Conservation (phyloP, 148 eudicot species). For the Arbutus unedo region DNA sequence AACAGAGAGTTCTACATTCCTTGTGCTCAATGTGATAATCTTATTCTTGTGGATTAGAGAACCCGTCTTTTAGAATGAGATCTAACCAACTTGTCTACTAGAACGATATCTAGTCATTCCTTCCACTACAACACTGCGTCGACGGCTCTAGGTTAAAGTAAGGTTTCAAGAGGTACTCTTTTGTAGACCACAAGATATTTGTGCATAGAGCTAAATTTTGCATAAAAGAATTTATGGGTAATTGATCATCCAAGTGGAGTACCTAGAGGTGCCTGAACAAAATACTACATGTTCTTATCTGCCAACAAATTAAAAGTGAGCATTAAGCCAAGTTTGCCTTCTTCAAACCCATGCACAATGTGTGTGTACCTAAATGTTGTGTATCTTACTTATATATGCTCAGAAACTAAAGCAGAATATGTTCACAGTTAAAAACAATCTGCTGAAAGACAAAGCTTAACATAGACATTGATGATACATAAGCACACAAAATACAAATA, state of each 20-base stretch:
- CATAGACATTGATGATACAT: not conserved
- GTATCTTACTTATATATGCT: not conserved
- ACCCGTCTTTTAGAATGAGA: too few relatives aligned
- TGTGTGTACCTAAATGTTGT: not conserved
- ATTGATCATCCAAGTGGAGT: not conserved
- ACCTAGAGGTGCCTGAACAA: not conserved
- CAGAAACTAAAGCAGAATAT: not conserved
- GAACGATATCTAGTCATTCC: too few relatives aligned
- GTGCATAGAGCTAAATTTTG: not conserved
- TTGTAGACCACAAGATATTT: not conserved
- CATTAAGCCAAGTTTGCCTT: not conserved
- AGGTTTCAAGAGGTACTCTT: not conserved
- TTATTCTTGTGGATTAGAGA: too few relatives aligned
- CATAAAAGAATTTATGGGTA: not conserved
- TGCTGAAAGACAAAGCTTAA: not conserved
- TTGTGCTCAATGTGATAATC: too few relatives aligned
- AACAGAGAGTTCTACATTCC: too few relatives aligned
- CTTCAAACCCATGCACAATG: not conserved
- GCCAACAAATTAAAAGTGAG: not conserved
- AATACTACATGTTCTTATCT: not conserved
- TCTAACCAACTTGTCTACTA: too few relatives aligned
- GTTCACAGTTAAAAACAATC: not conserved
- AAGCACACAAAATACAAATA: not conserved
- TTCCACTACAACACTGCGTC: too few relatives aligned
- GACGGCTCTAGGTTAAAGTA: too few relatives aligned